These are phyloP conservation scores for Gossypium arboreum DNA, from an alignment of 345 rosid genomes.

Conservation along the genomic window DNA sequence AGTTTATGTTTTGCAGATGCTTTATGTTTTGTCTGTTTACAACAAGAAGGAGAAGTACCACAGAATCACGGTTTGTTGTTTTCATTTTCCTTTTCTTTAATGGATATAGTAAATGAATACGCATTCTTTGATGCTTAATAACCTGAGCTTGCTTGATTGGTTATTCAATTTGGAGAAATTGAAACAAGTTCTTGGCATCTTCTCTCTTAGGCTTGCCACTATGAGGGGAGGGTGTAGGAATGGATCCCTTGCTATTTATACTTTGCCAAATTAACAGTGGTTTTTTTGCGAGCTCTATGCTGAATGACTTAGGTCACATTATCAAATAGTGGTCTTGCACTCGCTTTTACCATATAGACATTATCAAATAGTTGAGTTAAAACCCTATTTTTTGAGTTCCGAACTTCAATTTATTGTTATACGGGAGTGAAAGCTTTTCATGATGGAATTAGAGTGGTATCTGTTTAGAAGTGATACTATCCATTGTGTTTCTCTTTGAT, in stretches of 20 bases:
- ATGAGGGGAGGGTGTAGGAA: not conserved
- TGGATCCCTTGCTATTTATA: not conserved
- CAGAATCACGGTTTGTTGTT: constrained; percentile 67
- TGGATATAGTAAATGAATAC: constrained; percentile 1
- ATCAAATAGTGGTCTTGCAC: not conserved
- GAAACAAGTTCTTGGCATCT: not conserved
- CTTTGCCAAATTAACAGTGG: not conserved
- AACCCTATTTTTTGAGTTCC: not conserved
- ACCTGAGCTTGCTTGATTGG: not conserved
- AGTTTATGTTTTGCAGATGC: constrained; percentile 64
- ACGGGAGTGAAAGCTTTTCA: not conserved
- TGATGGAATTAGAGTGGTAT: not conserved
- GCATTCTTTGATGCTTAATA: constrained; percentile 7
- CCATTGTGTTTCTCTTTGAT: not conserved
- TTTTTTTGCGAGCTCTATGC: not conserved
- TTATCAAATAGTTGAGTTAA: not conserved
- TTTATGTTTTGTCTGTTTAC: constrained; percentile 85
- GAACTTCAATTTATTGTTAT: not conserved
- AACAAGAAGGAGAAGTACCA: constrained; percentile 92
- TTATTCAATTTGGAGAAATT: not conserved
- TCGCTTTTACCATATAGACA: not conserved
- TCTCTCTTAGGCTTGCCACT: not conserved
- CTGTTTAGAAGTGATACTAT: not conserved
- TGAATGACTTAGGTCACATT: not conserved
- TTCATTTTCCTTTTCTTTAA: constrained; percentile 20